phyloP scores from a whole-genome alignment of 139 green algal genomes.

The Micromonas commoda region DNA sequence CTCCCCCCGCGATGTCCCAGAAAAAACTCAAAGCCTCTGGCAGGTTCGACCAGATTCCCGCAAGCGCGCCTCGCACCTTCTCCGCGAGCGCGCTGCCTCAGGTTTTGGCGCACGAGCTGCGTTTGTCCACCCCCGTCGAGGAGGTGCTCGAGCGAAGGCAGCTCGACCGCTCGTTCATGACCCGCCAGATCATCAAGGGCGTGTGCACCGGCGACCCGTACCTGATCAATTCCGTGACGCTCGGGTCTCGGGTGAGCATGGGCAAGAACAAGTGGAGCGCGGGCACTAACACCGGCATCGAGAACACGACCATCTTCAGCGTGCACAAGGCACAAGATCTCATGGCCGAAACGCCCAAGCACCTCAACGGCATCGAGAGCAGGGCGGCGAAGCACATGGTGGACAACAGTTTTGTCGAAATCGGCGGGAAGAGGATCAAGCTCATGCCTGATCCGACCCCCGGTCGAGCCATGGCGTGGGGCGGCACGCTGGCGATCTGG shows the following conservation, averaged over 20 bases:
- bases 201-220: neutral
- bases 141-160: neutral
- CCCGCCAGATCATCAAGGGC: neutral
- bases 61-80: neutral
- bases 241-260: neutral
- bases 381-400: slow-evolving; percentile 12
- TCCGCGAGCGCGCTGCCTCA: slow-evolving; percentile 9
- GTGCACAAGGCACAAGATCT: slow-evolving; percentile 19
- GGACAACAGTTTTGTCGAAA: slow-evolving; percentile 4
- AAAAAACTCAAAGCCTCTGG: neutral
- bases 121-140: neutral
- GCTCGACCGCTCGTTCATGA: slow-evolving; percentile 21
- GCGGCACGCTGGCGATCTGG: slow-evolving; percentile 12
- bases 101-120: slow-evolving; percentile 16
- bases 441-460: slow-evolving; percentile 18
- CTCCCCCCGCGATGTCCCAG: too few relatives aligned
- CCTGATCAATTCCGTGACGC: neutral
- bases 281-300: neutral
- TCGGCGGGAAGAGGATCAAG: slow-evolving; percentile 7
- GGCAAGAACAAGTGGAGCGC: slow-evolving; percentile 19
- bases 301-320: slow-evolving; percentile 18
- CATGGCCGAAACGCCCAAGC: neutral
- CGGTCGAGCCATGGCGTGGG: slow-evolving; percentile 18
- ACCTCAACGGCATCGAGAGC: slow-evolving; percentile 7
- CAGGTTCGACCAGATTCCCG: slow-evolving; percentile 5